Conservation (phyloP, 225 moss, liverwort and hornwort genomes). For the Marchantia paleacea region DNA sequence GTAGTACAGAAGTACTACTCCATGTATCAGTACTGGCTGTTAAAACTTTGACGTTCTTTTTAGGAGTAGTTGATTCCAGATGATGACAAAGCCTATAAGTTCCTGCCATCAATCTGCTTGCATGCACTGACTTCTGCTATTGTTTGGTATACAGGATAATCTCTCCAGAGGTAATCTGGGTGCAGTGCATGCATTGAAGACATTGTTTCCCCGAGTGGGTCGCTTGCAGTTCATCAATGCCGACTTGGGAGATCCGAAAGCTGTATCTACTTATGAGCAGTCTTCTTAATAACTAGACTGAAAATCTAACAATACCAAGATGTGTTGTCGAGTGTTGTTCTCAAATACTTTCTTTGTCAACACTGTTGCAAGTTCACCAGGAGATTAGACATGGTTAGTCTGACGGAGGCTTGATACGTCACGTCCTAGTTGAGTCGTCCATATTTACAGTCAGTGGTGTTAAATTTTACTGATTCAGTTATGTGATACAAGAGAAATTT, state of each 20-base stretch:
- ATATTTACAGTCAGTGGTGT: no score
- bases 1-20: not conserved
- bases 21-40: no score
- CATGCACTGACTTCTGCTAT: not conserved
- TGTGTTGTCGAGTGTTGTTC: not conserved
- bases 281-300: not conserved
- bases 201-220: constrained; percentile 60
- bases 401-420: not conserved
- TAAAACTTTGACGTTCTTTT: no score
- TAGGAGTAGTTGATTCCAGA: no score
- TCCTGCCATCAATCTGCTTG: no score
- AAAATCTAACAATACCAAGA: not conserved
- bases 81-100: no score
- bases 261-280: constrained; percentile 49
- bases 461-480: no score
- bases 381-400: not conserved
- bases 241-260: constrained; percentile 72
- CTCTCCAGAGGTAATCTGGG: constrained; percentile 70
- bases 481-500: not conserved
- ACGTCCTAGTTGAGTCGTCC: no score
- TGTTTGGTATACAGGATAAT: constrained; percentile 47
- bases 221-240: constrained; percentile 60
- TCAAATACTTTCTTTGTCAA: not conserved
- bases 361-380: constrained; percentile 25
- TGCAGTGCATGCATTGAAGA: constrained; percentile 57